phyloP scores from a whole-genome alignment of 2,329 filamentous ascomycete species.

The Cladophialophora immunda region DNA sequence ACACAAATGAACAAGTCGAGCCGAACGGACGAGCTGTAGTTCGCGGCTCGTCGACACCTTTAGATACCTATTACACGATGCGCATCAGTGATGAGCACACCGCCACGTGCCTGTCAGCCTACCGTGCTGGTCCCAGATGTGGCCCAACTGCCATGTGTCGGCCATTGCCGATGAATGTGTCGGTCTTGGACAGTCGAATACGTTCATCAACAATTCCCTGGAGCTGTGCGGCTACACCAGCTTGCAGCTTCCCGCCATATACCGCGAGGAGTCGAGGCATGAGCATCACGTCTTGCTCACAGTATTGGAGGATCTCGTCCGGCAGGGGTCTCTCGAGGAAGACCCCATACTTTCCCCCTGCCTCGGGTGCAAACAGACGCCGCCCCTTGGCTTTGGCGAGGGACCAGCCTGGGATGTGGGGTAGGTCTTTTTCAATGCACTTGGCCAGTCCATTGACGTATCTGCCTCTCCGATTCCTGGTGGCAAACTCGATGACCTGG shows the following conservation, averaged over 20 bases:
- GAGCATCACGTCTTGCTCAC: constrained; percentile 56
- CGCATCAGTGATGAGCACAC: too few relatives aligned
- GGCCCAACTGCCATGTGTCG: too few relatives aligned
- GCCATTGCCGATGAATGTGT: too few relatives aligned
- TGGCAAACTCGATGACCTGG: constrained; percentile 62
- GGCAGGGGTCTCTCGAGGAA: constrained; percentile 59
- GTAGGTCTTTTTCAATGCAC: constrained; percentile 50
- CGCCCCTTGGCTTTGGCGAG: constrained; percentile 49
- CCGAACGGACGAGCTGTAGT: too few relatives aligned
- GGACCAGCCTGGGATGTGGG: constrained; percentile 43
- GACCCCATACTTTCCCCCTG: constrained; percentile 57
- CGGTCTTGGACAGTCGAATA: constrained; percentile 44
- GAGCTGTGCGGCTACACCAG: constrained; percentile 40
- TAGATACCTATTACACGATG: too few relatives aligned
- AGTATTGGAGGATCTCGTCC: constrained; percentile 54
- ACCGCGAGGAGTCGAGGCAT: too few relatives aligned
- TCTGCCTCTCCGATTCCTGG: constrained; percentile 22
- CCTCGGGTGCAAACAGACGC: constrained; percentile 52
- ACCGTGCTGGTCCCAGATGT: too few relatives aligned
- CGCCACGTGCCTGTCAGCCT: too few relatives aligned
- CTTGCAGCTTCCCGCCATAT: constrained; percentile 41
- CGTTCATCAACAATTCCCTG: constrained; percentile 42
- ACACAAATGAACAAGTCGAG: too few relatives aligned
- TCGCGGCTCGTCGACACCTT: too few relatives aligned
- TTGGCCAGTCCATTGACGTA: constrained; percentile 49